phyloP scores from a whole-genome alignment of 2,329 filamentous ascomycete species.

The Fragosphaeria purpurea region DNA sequence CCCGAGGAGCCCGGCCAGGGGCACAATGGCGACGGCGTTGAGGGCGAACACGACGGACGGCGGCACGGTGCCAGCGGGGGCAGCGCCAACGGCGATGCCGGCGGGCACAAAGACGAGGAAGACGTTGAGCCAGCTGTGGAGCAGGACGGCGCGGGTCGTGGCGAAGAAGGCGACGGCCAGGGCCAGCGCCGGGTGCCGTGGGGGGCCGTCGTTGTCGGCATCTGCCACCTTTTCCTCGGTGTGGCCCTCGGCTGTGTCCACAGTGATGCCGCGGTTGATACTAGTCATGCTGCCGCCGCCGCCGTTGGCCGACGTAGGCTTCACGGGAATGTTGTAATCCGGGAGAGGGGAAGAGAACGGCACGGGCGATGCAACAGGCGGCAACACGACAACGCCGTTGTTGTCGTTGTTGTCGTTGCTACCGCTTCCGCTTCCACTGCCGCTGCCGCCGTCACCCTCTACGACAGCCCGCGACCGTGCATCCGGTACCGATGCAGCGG shows the following conservation, averaged over 20 bases:
- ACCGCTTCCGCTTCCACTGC: not conserved
- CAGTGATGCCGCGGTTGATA: too few species aligned
- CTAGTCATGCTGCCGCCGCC: not conserved
- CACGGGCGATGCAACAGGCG: not conserved
- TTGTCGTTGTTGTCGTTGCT: not conserved
- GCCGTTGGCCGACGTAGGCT: not conserved
- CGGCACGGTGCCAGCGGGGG: conserved; percentile 32
- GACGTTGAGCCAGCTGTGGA: conserved; percentile 69
- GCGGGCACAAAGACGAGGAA: conserved; percentile 69
- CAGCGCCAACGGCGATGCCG: conserved; percentile 53
- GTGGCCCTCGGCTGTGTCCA: not conserved
- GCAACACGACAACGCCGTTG: not conserved
- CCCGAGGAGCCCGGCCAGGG: conserved; percentile 60
- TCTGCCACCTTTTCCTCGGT: not conserved
- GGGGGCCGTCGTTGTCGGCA: too few species aligned
- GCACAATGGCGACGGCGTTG: conserved; percentile 67
- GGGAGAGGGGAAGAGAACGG: not conserved
- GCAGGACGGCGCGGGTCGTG: conserved; percentile 51
- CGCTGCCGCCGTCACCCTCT: conserved; percentile 20
- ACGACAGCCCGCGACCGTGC: conserved; percentile 49
- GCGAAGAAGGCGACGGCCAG: conserved; percentile 25
- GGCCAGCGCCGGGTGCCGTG: conserved; percentile 8
- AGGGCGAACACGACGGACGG: conserved; percentile 60
- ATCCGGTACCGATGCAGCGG: conserved; percentile 38
- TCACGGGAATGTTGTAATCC: not conserved